Evolutionary conservation across 139 green algal genomes (phyloP).

Genomic region (Yamagishiella unicocca): DNA sequence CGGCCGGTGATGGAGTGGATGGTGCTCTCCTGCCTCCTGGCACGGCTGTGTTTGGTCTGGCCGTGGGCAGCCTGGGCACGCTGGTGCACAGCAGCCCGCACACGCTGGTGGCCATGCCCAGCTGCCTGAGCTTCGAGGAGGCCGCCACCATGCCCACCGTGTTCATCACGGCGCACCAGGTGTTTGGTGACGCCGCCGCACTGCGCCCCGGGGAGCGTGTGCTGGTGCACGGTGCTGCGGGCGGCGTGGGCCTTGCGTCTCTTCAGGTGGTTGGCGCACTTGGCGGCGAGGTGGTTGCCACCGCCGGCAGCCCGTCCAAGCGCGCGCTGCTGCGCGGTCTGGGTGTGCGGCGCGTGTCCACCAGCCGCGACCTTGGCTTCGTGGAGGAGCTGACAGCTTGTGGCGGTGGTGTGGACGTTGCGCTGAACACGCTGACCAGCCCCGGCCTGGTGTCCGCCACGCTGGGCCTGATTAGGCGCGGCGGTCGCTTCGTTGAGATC

Average conservation of each 20-base stretch:
- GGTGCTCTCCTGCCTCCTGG: slow-evolving; percentile 51
- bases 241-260: slow-evolving; percentile 84
- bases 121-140: slow-evolving; percentile 76
- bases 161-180: slow-evolving; percentile 84
- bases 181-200: slow-evolving; percentile 57
- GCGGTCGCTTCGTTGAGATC: slow-evolving; percentile 35
- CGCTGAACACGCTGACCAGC: slow-evolving; percentile 35
- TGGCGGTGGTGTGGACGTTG: slow-evolving; percentile 16
- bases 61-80: slow-evolving; percentile 78
- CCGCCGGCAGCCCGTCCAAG: slow-evolving; percentile 81
- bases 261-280: slow-evolving; percentile 68
- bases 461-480: slow-evolving; percentile 16
- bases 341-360: slow-evolving; percentile 64
- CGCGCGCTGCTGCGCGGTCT: slow-evolving; percentile 72
- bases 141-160: slow-evolving; percentile 86
- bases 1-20: background rate
- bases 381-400: slow-evolving; percentile 59
- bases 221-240: slow-evolving; percentile 83
- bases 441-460: slow-evolving; percentile 31
- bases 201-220: slow-evolving; percentile 59
- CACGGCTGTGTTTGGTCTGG: slow-evolving; percentile 84
- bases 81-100: slow-evolving; percentile 63
- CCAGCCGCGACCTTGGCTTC: slow-evolving; percentile 79
- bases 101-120: slow-evolving; percentile 76
- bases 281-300: slow-evolving; percentile 67